Conservation (phyloP, 1,284 basidiomycete genomes). For the Vanrija sp. region DNA sequence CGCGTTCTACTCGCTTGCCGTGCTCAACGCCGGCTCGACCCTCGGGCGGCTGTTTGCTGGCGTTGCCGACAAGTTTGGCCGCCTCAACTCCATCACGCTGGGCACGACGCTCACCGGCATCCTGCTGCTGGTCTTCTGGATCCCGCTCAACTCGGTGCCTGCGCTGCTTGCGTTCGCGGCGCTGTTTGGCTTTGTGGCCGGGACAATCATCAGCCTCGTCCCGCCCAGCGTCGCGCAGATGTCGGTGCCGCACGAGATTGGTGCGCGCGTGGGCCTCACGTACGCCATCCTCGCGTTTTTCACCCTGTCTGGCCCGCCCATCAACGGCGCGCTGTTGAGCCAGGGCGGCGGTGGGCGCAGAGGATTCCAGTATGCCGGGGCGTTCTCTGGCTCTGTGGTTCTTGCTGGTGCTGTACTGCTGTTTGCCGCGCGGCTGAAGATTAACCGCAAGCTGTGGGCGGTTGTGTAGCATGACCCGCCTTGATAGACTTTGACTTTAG, state of each 20-base stretch:
- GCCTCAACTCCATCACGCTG: slow-evolving; percentile 36
- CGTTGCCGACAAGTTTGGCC: slow-evolving; percentile 10
- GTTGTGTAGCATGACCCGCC: background rate
- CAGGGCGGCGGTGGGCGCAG: slow-evolving; percentile 1
- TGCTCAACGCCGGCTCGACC: slow-evolving; percentile 36
- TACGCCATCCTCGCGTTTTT: slow-evolving; percentile 26
- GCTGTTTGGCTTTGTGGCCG: slow-evolving; percentile 40
- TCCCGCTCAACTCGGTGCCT: slow-evolving; percentile 17
- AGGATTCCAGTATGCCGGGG: slow-evolving; percentile 2
- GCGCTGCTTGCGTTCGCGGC: slow-evolving; percentile 39
- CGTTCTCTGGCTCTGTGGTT: slow-evolving; percentile 1
- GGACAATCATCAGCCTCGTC: slow-evolving; percentile 26
- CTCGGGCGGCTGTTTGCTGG: slow-evolving; percentile 19
- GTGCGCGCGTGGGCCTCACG: slow-evolving; percentile 27
- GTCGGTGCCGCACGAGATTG: slow-evolving; percentile 26
- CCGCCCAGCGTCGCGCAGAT: slow-evolving; percentile 26
- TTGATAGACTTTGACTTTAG: too few relatives aligned
- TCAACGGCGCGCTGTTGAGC: slow-evolving; percentile 42
- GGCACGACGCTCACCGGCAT: slow-evolving; percentile 16
- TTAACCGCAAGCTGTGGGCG: background rate
- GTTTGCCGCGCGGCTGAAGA: background rate
- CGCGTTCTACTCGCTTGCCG: slow-evolving; percentile 29
- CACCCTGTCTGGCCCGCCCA: slow-evolving; percentile 41
- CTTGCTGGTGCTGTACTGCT: background rate
- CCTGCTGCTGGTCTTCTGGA: slow-evolving; percentile 25